Percentiles rank a stretch among this genome's conserved stretches.
Conservation (phyloP, 371 early-diverging fungal species). For the Apophysomyces trapeziformis region DNA sequence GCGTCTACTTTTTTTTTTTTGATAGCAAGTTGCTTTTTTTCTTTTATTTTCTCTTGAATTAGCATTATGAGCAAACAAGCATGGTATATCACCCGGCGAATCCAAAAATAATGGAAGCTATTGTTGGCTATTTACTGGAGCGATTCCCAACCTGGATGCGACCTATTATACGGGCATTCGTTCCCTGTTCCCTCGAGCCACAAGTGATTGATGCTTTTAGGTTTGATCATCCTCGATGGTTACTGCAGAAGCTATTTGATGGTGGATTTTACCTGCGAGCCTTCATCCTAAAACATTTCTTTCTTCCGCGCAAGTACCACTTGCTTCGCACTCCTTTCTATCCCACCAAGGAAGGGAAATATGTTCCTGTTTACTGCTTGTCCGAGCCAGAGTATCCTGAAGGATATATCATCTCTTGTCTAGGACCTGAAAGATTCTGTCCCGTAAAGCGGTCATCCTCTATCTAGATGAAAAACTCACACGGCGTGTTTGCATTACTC, state of each 20-base stretch:
- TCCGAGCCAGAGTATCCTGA: constrained; percentile 1
- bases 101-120: background rate
- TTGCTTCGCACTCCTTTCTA: background rate
- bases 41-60: too few species aligned
- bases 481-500: too few species aligned
- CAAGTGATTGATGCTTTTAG: too few species aligned
- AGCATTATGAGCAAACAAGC: background rate
- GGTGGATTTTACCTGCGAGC: background rate
- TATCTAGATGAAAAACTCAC: too few species aligned
- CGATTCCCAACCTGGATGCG: background rate
- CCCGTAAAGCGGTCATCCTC: background rate
- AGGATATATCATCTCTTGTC: background rate
- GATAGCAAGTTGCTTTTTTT: too few species aligned
- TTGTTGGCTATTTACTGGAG: background rate
- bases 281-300: background rate
- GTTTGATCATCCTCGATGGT: background rate
- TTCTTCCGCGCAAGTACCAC: background rate
- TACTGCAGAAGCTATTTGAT: background rate
- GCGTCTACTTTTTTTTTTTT: too few species aligned
- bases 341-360: background rate
- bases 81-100: background rate
- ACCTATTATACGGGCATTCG: background rate
- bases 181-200: background rate
- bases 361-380: background rate
- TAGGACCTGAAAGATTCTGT: background rate